phyloP scores from a whole-genome alignment of 768 basidiomycete species.

The Plicaturopsis crispa region DNA sequence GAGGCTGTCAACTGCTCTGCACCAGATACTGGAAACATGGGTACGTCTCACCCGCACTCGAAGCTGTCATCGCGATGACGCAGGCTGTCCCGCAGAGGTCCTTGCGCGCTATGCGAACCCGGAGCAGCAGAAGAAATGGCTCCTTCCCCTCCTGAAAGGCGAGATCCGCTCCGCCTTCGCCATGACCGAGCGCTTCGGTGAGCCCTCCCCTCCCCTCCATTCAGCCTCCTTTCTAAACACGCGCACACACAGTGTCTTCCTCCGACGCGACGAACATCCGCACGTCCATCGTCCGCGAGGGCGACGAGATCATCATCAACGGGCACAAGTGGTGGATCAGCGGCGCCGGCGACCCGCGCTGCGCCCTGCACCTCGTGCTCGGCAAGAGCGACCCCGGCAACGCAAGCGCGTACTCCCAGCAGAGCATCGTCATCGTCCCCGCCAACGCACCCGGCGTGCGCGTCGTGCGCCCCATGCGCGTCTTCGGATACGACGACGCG shows the following conservation, averaged over 20 bases:
- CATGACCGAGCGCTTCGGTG: constrained; percentile 94
- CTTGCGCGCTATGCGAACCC: constrained; percentile 89
- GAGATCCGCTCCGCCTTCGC: constrained; percentile 92
- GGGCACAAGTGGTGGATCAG: constrained; percentile 99
- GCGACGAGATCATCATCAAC: constrained; percentile 85
- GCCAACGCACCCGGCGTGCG: constrained; percentile 81
- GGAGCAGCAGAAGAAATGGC: constrained; percentile 88
- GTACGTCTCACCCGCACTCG: constrained; percentile 31
- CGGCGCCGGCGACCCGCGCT: constrained; percentile 90
- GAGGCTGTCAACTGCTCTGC: constrained; percentile 92
- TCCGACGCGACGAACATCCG: constrained; percentile 95
- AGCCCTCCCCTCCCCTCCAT: constrained; percentile 7
- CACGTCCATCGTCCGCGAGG: constrained; percentile 78
- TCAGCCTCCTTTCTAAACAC: not conserved
- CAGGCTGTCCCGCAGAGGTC: constrained; percentile 69
- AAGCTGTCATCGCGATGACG: not conserved
- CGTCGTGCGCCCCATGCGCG: constrained; percentile 85
- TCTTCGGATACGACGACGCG: constrained; percentile 92
- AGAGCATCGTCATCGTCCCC: constrained; percentile 95
- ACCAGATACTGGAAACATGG: constrained; percentile 98
- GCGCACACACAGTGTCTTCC: constrained; percentile 57
- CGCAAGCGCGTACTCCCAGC: constrained; percentile 68
- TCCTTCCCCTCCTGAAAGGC: constrained; percentile 81
- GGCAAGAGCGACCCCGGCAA: constrained; percentile 90
- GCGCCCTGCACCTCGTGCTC: constrained; percentile 86